Evolutionary conservation across 345 rosid species (phyloP).

Genomic region (Euphorbia pulcherrima): DNA sequence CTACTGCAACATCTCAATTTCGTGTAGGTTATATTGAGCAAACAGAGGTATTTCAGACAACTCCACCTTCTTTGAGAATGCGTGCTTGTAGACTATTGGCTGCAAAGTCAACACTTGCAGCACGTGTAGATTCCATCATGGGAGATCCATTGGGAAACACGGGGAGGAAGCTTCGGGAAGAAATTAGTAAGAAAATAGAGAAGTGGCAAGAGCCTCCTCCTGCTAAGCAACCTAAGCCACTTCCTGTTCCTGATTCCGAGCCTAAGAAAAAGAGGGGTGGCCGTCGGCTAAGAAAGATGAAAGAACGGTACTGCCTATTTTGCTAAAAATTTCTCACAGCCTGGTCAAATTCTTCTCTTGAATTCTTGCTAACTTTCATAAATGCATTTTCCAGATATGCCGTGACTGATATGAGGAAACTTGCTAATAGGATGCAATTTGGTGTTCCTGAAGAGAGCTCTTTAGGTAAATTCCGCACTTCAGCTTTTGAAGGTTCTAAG

Average conservation of each 20-base stretch:
- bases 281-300: slow-evolving; percentile 90
- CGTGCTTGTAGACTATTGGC: slow-evolving; percentile 85
- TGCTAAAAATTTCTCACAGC: neutral
- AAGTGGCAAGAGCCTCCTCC: slow-evolving; percentile 99
- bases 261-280: slow-evolving; percentile 98
- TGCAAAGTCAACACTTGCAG: slow-evolving; percentile 77
- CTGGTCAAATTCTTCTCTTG: neutral
- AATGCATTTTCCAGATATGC: slow-evolving; percentile 60
- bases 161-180: slow-evolving; percentile 67
- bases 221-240: slow-evolving; percentile 93
- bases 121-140: slow-evolving; percentile 78
- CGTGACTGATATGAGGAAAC: slow-evolving; percentile 90
- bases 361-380: slow-evolving; percentile 13
- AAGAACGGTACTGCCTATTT: slow-evolving; percentile 58
- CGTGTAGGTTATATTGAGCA: slow-evolving; percentile 87
- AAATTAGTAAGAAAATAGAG: slow-evolving; percentile 78
- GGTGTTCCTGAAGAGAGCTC: slow-evolving; percentile 97
- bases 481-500: slow-evolving; percentile 1
- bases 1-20: slow-evolving; percentile 75
- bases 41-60: slow-evolving; percentile 74
- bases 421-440: slow-evolving; percentile 96
- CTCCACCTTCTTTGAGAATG: slow-evolving; percentile 71
- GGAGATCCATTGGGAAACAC: slow-evolving; percentile 75
- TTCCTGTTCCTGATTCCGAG: slow-evolving; percentile 99
- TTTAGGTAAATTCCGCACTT: slow-evolving; percentile 44